Base-by-base conservation (phyloP, 2,329 filamentous ascomycete species). In the Colletotrichum chrysophilum region DNA sequence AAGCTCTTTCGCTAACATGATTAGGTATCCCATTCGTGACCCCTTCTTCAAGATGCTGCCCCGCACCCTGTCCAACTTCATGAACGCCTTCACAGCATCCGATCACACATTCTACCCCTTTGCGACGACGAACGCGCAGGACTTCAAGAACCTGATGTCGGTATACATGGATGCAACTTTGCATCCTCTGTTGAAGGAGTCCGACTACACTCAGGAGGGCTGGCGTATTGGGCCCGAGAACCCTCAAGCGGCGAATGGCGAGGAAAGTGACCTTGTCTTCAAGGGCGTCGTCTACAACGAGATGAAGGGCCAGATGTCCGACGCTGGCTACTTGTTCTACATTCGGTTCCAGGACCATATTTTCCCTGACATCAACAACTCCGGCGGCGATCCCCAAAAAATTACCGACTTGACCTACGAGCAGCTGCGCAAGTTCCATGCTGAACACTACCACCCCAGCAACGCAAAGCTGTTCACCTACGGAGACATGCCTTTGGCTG, bases 41-140 rank as follows among this genome's bases (percentile, higher is more conserved):
- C 97, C 97, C 0, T 99, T 99, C 89, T 99, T 99, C 89, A 99
- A 98, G 90, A 99, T 99, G 97, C 91, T 99, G 30, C 97, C 97
- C 26, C 93, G 97, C 80, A 98, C 97, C 7, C 90, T 99, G n/a
- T 98, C 97, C 78, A 99, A 98, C 86, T 99, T 98, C 83, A 99
- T 99, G 97, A 99, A 99, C 84, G 97, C 97, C 76, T 98, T 98
- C 83, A 99, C 97, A 56, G 96, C 96, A 30, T 94, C 96, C 26
- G 96, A 98, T 82, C 96, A 99, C 84, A 99, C 97, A 13, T 98
- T 95, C 79, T 99, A 99, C 82, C 97, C 97, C 3, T 99, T 99
- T 84, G 96, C 97, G 72, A 99, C 97, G 3, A 99, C 97, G 28
- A 99, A 99, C 81, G 89, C 92, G 24, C 95, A 98, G 83, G 97